Base-by-base conservation (phyloP, 1,284 basidiomycete genomes). In the Marasmius fiardii region DNA sequence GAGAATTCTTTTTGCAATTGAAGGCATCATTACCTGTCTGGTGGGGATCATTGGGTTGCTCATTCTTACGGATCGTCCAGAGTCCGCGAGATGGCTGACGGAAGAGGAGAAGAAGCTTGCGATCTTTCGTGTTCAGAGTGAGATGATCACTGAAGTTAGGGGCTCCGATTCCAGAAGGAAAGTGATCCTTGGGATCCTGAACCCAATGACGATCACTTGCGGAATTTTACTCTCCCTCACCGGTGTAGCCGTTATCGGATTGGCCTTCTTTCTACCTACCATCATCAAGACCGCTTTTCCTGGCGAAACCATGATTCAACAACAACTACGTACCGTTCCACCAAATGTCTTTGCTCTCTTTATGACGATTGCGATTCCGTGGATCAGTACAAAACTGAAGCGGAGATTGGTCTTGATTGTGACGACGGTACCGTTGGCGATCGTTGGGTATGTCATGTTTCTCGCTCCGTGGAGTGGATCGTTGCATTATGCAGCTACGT, bases 21-120 rank as follows among this genome's bases (percentile, higher is more conserved):
- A 52, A 52, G 51, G 51, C n/a, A 39, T 37, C 20, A 28, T 52
- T n/a, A 52, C 51, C 7, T 52, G 24, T n/a, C 37, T 37, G 4
- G 16, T 52, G 12, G 35, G 37, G 7, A 16, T 52, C n/a, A 52
- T 52, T 18, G 21, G 37, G 10, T 39, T 43, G 7, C 31, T 52
- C 51, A 52, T 24, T 10, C 41, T 52, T n/a, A 37, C 51, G 8
- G 51, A 52, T 26, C 51, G 35, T n/a, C 51, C 51, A 6, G 21
- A 39, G 20, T 28, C 51, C 12, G 35, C 51, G 10, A 24, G 35
- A 1, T 52, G 51, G 51, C 51, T 52, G 26, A 52, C 35, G 3
- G 23, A 43, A 20, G 51, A 43, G 41, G 51, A 52, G 39, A 37
- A 39, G 23, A 37, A 21, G 14, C 51, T 52, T 28, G 51, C 51